Evolutionary conservation across 2,329 filamentous ascomycete genomes (phyloP).

Genomic region (Diaporthe helianthi): DNA sequence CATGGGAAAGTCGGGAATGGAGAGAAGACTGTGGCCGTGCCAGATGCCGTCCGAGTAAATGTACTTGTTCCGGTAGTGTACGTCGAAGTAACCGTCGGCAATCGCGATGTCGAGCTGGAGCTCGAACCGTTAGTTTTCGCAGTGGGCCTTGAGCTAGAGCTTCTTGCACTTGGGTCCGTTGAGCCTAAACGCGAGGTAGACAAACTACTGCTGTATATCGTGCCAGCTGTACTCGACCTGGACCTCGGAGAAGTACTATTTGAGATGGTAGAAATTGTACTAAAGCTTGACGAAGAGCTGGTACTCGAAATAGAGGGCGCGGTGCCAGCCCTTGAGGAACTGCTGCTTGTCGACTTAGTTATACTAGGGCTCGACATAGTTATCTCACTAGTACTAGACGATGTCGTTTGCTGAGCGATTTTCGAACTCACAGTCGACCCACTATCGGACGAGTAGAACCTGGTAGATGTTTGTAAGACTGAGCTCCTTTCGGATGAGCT

Average conservation of each 20-base stretch:
- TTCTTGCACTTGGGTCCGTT: no score
- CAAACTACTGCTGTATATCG: neutral
- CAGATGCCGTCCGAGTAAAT: conserved; percentile 9
- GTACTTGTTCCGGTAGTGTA: neutral
- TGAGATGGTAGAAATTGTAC: no score
- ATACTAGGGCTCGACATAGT: neutral
- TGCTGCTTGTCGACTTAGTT: neutral
- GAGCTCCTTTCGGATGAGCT: neutral
- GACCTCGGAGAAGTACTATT: neutral
- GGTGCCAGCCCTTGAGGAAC: no score
- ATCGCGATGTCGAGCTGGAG: neutral
- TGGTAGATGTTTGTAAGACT: neutral
- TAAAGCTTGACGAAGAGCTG: no score
- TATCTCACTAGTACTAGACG: neutral
- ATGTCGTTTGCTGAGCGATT: neutral
- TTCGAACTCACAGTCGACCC: neutral
- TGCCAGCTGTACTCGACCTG: neutral
- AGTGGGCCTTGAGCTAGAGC: no score
- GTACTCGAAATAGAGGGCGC: no score
- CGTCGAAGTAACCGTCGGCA: neutral
- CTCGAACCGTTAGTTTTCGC: no score
- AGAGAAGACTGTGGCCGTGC: neutral
- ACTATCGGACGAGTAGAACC: neutral
- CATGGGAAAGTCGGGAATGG: conserved; percentile 5
- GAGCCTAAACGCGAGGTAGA: neutral